Percentiles rank a stretch among this genome's conserved stretches.
Evolutionary conservation across 345 rosid genomes (phyloP).

Genomic region (Mangifera indica): DNA sequence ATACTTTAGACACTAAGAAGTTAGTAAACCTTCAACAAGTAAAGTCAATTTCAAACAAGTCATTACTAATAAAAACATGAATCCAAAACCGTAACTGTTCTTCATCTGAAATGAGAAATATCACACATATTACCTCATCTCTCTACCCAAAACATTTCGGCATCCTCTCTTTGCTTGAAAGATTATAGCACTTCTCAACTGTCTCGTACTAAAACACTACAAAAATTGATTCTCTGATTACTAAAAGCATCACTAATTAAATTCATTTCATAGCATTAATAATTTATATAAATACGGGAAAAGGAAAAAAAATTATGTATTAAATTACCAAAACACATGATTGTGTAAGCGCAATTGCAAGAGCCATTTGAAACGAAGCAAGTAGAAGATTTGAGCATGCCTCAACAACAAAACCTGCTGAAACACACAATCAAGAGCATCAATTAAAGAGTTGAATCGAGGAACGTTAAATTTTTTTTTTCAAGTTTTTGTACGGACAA

Average conservation of each 20-base stretch:
- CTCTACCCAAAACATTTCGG: conserved; percentile 39
- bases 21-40: conserved; percentile 42
- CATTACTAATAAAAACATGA: neutral
- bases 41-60: conserved; percentile 10
- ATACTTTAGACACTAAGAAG: conserved; percentile 33
- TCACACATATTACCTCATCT: conserved; percentile 34
- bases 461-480: too few relatives aligned
- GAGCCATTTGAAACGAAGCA: conserved; percentile 22
- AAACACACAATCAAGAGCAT: neutral
- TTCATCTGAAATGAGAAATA: neutral
- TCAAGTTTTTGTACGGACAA: too few relatives aligned
- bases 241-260: neutral
- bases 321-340: conserved; percentile 17
- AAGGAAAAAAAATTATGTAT: neutral
- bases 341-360: conserved; percentile 17
- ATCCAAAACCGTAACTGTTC: neutral
- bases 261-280: neutral
- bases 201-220: conserved; percentile 47
- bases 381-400: conserved; percentile 13
- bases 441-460: too few relatives aligned
- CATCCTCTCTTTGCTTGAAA: conserved; percentile 41
- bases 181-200: conserved; percentile 37
- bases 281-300: neutral
- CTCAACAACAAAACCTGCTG: conserved; percentile 13
- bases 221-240: conserved; percentile 1